Conservation (phyloP, 768 basidiomycete genomes). For the Rossbeevera mucosa region DNA sequence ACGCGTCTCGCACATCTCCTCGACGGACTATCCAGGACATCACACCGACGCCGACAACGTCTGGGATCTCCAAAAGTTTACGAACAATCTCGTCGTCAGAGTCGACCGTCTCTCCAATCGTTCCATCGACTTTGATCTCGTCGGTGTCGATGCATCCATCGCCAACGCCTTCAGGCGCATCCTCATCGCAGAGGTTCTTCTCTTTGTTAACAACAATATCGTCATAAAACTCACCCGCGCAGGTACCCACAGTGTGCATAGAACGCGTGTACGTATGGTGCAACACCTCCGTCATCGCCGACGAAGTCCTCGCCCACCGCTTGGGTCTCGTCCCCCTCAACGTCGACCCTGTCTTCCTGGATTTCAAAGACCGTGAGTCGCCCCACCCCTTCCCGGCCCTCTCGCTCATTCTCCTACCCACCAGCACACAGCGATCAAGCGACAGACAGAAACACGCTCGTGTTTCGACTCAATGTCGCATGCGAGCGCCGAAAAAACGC, state of each 20-base stretch:
- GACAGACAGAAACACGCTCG: slow-evolving; percentile 87
- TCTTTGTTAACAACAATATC: too few species aligned
- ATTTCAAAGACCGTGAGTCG: slow-evolving; percentile 44
- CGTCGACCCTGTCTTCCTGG: slow-evolving; percentile 72
- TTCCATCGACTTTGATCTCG: slow-evolving; percentile 89
- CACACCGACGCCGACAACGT: slow-evolving; percentile 79
- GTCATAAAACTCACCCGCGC: not conserved
- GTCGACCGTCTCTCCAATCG: slow-evolving; percentile 77
- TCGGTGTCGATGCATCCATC: slow-evolving; percentile 93
- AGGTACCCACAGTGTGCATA: slow-evolving; percentile 90
- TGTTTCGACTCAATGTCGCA: slow-evolving; percentile 68
- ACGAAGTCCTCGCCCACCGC: slow-evolving; percentile 92
- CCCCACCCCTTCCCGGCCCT: not conserved
- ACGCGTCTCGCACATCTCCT: slow-evolving; percentile 74
- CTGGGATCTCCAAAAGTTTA: slow-evolving; percentile 76
- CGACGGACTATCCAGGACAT: slow-evolving; percentile 88
- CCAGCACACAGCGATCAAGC: slow-evolving; percentile 50
- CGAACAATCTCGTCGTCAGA: slow-evolving; percentile 67
- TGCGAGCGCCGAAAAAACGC: slow-evolving; percentile 61
- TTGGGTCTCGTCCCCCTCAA: slow-evolving; percentile 87
- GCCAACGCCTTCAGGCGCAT: slow-evolving; percentile 93
- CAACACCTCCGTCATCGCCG: slow-evolving; percentile 90
- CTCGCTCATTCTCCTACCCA: slow-evolving; percentile 5
- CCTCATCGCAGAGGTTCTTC: slow-evolving; percentile 76
- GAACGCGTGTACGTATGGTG: slow-evolving; percentile 91